Evolutionary conservation across 139 green algal genomes (phyloP), one percentile per base, ranked within the genome.

Genomic region (Chlamydomonas sp.): DNA sequence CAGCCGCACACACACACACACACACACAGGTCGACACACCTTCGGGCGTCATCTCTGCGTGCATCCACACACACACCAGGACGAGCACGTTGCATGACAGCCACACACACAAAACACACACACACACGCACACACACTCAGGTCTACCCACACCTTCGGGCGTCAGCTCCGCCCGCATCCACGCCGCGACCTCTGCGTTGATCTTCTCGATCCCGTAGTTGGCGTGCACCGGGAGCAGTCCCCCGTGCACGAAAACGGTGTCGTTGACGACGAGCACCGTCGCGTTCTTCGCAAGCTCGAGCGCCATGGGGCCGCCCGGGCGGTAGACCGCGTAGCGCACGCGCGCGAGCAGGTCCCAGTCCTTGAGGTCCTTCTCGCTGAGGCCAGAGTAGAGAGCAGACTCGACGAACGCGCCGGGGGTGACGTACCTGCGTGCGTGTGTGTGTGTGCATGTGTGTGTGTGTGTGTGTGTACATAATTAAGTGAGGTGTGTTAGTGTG

Each of bases 261-360:
- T 96, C 88, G 65, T 96, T 96, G 3, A 97, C 85, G 1, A 96
- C 73, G 36, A 97, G 76, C 26, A 96, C 89, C 16, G 90, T 96
- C 22, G 90, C 87, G 72, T 96, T 96, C 58, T 86, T 87, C 5
- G 87, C 77, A 20, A 97, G 79, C 74, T 95, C 87, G 22, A 75
- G 70, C 0, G 91, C 91, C 74, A 96, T 86, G 8, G 76, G 71
- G 1, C 89, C 88, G 6, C 91, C 91, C 3, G 91, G 91, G 61
- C 75, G 75, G 74, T 87, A 97, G 35, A 97, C 77, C 10, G 76
- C 71, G 48, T 86, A 74, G 36, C 90, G 78, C 6, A 77, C 77
- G 20, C 66, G 59, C 2, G 77, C 77, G 3, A 83, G 54, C 39
- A 83, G 64, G 43, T 87, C 66, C 65, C 75, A 83, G 54, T 84